These are phyloP conservation scores for Dichotomocladium elegans DNA, from an alignment of 371 early-diverging fungal genomes.

Conservation along the genomic window DNA sequence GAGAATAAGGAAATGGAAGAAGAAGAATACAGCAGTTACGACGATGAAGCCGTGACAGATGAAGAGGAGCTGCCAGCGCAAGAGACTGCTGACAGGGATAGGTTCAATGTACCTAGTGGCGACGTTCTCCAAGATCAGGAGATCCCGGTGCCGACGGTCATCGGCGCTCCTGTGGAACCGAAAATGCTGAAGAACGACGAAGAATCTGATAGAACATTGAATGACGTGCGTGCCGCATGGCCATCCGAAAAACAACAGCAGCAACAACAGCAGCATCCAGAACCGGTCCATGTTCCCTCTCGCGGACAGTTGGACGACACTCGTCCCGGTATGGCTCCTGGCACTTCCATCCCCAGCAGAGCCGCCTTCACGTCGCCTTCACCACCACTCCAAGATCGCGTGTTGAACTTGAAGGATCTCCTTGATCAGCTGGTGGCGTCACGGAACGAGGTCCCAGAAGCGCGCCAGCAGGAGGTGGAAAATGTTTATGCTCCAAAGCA, in stretches of 20 bases:
- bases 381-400: conserved; percentile 8
- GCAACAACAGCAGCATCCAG: background rate
- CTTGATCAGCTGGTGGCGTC: conserved; percentile 10
- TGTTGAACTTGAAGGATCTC: conserved; percentile 10
- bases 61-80: background rate
- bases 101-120: too few species aligned
- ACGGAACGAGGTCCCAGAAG: background rate
- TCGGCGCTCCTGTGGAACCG: background rate
- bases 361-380: background rate
- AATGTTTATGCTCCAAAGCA: conserved; percentile 4
- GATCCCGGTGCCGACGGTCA: background rate
- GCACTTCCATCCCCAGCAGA: background rate
- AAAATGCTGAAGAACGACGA: too few species aligned
- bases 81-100: background rate
- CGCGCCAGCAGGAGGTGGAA: background rate
- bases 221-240: background rate
- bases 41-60: conserved; percentile 6
- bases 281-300: background rate
- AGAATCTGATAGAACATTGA: too few species aligned
- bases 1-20: conserved; percentile 4
- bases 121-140: background rate
- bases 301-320: conserved; percentile 5
- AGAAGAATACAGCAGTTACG: too few species aligned
- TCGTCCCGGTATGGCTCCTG: background rate
- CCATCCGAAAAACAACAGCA: background rate